Conservation (phyloP, 2,329 filamentous ascomycete genomes). For the Pezizomycotina sp. region DNA sequence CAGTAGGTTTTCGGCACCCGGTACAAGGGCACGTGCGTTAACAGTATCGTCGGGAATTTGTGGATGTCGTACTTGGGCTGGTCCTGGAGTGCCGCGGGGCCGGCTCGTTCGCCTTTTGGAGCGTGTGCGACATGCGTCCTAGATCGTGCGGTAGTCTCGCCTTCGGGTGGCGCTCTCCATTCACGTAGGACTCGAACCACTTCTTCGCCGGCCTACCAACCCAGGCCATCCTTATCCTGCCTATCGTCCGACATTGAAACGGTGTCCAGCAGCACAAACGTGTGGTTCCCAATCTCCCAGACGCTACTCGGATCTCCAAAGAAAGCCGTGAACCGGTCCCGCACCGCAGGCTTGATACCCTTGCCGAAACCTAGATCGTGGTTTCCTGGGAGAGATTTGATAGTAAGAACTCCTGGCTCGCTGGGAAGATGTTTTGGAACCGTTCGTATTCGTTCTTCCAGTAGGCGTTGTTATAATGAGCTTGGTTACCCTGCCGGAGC, state of each 20-base stretch:
- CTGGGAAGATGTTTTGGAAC: conserved; percentile 76
- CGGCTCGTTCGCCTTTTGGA: conserved; percentile 32
- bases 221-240: conserved; percentile 50
- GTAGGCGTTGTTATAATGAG: conserved; percentile 58
- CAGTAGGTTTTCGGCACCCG: conserved; percentile 70
- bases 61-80: conserved; percentile 14
- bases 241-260: conserved; percentile 68
- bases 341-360: conserved; percentile 63
- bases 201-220: conserved; percentile 43
- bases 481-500: conserved; percentile 10
- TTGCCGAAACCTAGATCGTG: conserved; percentile 86
- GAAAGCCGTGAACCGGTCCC: conserved; percentile 67
- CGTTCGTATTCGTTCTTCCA: conserved; percentile 78
- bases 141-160: conserved; percentile 15
- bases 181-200: conserved; percentile 41
- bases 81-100: conserved; percentile 30
- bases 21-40: conserved; percentile 83
- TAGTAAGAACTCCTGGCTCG: conserved; percentile 49
- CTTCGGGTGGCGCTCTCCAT: conserved; percentile 38
- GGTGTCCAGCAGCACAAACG: conserved; percentile 78
- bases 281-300: conserved; percentile 86
- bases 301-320: conserved; percentile 87
- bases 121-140: conserved; percentile 30
- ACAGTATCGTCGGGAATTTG: conserved; percentile 70
- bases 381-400: conserved; percentile 79